phyloP scores from a whole-genome alignment of 768 basidiomycete genomes.

The Boletus vinaceobasis region DNA sequence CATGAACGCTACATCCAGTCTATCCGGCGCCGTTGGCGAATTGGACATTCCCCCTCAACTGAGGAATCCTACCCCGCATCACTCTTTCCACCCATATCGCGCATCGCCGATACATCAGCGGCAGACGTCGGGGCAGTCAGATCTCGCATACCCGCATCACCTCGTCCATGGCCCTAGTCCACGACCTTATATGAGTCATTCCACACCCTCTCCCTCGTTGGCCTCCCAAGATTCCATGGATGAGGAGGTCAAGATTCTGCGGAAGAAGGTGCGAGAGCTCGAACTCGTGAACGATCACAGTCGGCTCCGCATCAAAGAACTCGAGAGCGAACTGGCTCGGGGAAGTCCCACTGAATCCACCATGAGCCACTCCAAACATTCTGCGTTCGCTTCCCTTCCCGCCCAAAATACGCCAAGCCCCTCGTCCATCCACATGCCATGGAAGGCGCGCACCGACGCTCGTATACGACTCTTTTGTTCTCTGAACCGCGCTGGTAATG shows the following conservation, averaged over 20 bases:
- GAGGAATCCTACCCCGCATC: constrained; percentile 29
- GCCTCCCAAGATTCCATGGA: constrained; percentile 31
- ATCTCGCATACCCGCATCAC: constrained; percentile 18
- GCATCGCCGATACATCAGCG: constrained; percentile 21
- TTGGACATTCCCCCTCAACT: constrained; percentile 37
- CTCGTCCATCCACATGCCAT: constrained; percentile 48
- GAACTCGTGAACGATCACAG: constrained; percentile 57
- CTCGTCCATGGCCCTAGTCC: constrained; percentile 18
- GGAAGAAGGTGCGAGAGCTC: constrained; percentile 57
- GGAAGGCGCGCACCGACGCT: constrained; percentile 72
- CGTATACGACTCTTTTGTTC: constrained; percentile 73
- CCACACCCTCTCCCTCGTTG: constrained; percentile 10
- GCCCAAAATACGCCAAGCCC: constrained; percentile 35
- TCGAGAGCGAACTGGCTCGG: constrained; percentile 44
- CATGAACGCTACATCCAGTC: constrained; percentile 44
- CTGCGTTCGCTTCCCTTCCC: constrained; percentile 14
- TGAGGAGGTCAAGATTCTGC: constrained; percentile 54
- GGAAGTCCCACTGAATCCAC: constrained; percentile 26
- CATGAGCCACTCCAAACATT: constrained; percentile 15
- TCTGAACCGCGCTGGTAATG: constrained; percentile 83
- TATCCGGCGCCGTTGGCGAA: constrained; percentile 66
- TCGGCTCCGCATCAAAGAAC: constrained; percentile 44
- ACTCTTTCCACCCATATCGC: constrained; percentile 26
- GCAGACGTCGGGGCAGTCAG: constrained; percentile 19
- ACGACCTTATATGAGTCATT: constrained; percentile 19